Evolutionary conservation across 495 filamentous ascomycete genomes (phyloP).

Genomic region (Zalerion maritima): DNA sequence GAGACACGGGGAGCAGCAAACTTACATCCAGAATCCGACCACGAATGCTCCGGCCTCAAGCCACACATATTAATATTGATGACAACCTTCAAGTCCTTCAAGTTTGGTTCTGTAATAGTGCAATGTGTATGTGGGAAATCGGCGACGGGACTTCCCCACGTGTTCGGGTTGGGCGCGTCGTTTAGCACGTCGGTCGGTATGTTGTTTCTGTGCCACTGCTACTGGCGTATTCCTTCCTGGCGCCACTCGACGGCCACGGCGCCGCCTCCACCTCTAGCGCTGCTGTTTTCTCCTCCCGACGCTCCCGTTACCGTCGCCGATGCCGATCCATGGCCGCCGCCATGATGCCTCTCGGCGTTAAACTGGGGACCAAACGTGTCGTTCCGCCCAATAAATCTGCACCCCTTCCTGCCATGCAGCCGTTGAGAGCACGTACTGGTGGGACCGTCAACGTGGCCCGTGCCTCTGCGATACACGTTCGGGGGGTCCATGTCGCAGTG

Average conservation of each 20-base stretch:
- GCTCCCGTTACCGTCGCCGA: no score
- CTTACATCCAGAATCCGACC: conserved; percentile 29
- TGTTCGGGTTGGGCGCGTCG: conserved; percentile 38
- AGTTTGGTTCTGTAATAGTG: conserved; percentile 44
- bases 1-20: conserved; percentile 6
- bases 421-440: conserved; percentile 38
- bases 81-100: conserved; percentile 50
- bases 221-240: conserved; percentile 41
- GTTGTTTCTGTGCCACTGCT: conserved; percentile 38
- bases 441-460: conserved; percentile 27
- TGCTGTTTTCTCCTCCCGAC: no score
- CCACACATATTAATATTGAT: conserved; percentile 59
- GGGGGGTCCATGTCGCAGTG: conserved; percentile 44
- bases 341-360: conserved; percentile 38
- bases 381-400: conserved; percentile 26
- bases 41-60: conserved; percentile 40
- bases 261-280: conserved; percentile 40
- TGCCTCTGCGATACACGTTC: conserved; percentile 28
- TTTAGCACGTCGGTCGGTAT: conserved; percentile 38
- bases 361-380: conserved; percentile 39
- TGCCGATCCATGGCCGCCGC: no score
- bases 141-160: conserved; percentile 44
- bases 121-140: conserved; percentile 43
- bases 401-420: conserved; percentile 39
- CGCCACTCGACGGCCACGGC: conserved; percentile 54